Evolutionary conservation across 306 rosid species (phyloP).

Genomic region (Castanospermum australe): DNA sequence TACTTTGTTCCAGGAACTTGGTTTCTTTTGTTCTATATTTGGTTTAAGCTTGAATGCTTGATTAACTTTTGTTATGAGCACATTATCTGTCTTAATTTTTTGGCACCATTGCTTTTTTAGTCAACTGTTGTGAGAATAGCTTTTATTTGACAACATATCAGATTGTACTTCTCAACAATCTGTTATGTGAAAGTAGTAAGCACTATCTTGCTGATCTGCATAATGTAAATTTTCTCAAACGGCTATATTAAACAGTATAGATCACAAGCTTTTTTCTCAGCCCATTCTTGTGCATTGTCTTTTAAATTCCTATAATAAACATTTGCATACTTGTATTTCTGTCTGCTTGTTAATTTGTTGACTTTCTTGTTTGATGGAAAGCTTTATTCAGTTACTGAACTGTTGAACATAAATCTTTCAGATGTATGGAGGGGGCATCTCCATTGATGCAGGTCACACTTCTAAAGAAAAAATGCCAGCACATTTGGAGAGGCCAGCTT

Average conservation of each 20-base stretch:
- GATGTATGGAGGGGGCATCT: constrained; percentile 59
- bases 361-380: constrained; percentile 1
- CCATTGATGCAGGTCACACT: constrained; percentile 29
- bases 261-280: neutral
- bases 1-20: neutral
- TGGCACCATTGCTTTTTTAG: neutral
- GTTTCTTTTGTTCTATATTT: neutral
- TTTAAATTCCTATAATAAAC: neutral
- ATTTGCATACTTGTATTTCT: neutral
- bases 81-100: neutral
- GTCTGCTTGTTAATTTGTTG: neutral
- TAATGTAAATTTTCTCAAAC: neutral
- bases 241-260: neutral
- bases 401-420: constrained; percentile 33
- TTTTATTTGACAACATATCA: neutral
- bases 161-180: neutral
- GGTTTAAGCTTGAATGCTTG: neutral
- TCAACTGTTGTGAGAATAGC: neutral
- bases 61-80: neutral
- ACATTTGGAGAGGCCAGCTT: constrained; percentile 37
- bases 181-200: neutral
- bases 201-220: neutral
- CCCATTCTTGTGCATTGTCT: neutral
- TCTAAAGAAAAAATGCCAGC: constrained; percentile 35
- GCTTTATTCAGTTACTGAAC: constrained; percentile 4